A percentile compares a stretch with the other conserved stretches of the same genome.
Conservation (phyloP, 306 rosid genomes). For the Cucumis sativus region DNA sequence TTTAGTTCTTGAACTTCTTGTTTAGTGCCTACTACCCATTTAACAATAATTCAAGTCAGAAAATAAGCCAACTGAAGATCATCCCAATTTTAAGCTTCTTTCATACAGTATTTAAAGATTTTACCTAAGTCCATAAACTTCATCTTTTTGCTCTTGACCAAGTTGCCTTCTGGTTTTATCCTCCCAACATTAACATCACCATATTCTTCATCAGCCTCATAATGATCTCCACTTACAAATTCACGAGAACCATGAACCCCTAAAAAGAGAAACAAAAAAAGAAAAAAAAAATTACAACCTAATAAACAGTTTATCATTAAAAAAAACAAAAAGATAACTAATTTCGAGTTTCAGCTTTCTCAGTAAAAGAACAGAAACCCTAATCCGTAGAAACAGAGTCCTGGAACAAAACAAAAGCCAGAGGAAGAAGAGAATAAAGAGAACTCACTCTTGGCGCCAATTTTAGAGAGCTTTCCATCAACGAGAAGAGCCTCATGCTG, state of each 20-base stretch:
- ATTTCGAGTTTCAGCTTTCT: not conserved
- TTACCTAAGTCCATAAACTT: constrained; percentile 35
- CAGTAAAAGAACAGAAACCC: not conserved
- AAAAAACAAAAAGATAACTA: no score
- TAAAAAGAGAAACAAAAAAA: not conserved
- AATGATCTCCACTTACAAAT: constrained; percentile 5
- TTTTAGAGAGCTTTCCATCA: constrained; percentile 43
- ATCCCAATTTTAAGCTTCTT: not conserved
- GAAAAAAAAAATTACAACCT: no score
- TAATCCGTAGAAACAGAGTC: not conserved
- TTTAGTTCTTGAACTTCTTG: no score
- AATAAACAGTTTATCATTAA: no score
- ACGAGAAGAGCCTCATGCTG: constrained; percentile 29
- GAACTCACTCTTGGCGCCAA: constrained; percentile 41
- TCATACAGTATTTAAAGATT: not conserved
- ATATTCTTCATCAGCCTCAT: constrained; percentile 14
- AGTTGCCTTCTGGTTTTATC: constrained; percentile 15
- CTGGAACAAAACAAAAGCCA: not conserved
- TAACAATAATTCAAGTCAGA: not conserved
- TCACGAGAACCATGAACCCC: constrained; percentile 35
- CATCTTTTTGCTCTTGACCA: constrained; percentile 36
- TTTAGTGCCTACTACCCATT: not conserved
- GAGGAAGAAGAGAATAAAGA: not conserved
- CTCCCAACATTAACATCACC: not conserved
- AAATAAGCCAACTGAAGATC: not conserved